Base-by-base conservation (phyloP, 1,139 yeast species). In the Trichomonascaceae sp. region DNA sequence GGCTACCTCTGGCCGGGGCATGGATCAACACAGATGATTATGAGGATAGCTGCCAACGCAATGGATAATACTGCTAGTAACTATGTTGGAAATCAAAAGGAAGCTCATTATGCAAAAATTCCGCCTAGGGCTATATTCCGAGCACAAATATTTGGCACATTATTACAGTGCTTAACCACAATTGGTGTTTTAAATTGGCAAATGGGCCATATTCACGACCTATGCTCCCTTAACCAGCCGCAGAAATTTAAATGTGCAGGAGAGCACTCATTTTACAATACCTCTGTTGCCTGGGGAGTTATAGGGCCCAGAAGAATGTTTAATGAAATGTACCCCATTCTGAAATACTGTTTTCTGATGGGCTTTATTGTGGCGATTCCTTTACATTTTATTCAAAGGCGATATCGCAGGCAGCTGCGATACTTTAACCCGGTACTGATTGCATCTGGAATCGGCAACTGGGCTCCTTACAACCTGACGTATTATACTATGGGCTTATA, bases 1-100 rank as follows among this genome's bases (percentile, higher is more conserved):
- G 87, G 88, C 38, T 81, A 82, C 60, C 82, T 84, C 8, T 59
- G 80, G 51, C 85, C 84, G 39, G 84, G 84, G 57, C 80, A 82
- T 56, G 84, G 83, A 47, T 67, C 73, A 52, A 85, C 86, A 2
- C 69, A 81, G 59, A 80, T 77, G 75, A 74, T 77, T 50, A 69
- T 80, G 49, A 81, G 80, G 63, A 81, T 75, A 57, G 86, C 85
- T 46, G 84, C 83, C 46, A 68, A 73, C 53, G 82, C 81, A 65
- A 80, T 82, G 61, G 82, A 78, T 67, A 79, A 79, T 1, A 86
- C 82, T 66, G 84, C 85, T 17, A 82, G 81, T 54, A 74, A 73
- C 62, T 83, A 78, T 67, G 72, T 82, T 50, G 65, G 78, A 6
- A 78, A 80, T 62, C 81, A 80, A 67, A 83, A 83, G 65, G 63